Evolutionary conservation across 169 alveolate species (phyloP).

Genomic region (Cryptosporidium ubiquitum): DNA sequence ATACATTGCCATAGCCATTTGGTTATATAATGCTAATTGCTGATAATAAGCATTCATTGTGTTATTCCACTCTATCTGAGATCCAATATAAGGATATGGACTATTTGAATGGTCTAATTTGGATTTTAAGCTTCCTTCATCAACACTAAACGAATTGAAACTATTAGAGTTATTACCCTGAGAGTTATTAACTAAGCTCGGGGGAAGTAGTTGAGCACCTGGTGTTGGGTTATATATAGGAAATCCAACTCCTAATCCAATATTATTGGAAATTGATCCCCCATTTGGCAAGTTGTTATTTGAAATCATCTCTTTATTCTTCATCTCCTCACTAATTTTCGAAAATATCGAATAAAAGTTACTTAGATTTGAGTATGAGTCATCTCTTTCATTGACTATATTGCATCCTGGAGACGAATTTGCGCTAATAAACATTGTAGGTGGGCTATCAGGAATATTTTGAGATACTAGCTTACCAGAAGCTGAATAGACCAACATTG

Average conservation of each 20-base stretch:
- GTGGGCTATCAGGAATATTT: constrained; percentile 62
- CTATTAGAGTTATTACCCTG: background rate
- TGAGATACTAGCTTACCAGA: constrained; percentile 24
- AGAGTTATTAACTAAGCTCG: constrained; percentile 49
- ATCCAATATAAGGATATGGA: background rate
- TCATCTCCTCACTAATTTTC: constrained; percentile 27
- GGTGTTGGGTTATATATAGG: background rate
- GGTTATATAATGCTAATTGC: constrained; percentile 33
- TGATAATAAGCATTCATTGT: constrained; percentile 36
- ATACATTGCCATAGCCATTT: constrained; percentile 49
- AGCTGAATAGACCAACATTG: background rate
- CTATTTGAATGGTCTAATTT: background rate
- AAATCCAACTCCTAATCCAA: background rate
- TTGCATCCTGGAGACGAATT: constrained; percentile 48
- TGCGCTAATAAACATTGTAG: constrained; percentile 57
- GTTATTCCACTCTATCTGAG: constrained; percentile 47
- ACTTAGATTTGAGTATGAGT: background rate
- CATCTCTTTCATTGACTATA: constrained; percentile 40
- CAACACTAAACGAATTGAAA: background rate
- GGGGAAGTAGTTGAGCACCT: constrained; percentile 63
- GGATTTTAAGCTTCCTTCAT: background rate
- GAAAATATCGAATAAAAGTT: constrained; percentile 32
- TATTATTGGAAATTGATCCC: background rate
- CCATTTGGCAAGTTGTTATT: background rate
- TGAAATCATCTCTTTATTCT: background rate